A percentile compares a stretch with the other conserved stretches of the same genome.
Conservation (phyloP, 2,329 filamentous ascomycete species). For the Pseudonectria foliicola region DNA sequence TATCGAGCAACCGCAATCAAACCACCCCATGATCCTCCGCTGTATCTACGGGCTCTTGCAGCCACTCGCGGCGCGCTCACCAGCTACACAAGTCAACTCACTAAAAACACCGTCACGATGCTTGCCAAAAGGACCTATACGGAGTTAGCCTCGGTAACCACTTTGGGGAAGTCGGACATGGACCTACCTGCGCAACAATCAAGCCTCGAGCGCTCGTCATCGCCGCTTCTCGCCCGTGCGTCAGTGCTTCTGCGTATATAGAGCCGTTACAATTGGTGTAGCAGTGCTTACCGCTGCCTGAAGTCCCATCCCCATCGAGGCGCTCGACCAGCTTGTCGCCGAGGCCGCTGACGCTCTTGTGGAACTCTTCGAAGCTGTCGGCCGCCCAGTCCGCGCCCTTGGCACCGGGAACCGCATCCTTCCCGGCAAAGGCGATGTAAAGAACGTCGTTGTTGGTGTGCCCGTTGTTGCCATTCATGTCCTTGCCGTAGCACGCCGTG, state of each 20-base stretch:
- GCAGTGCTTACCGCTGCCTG: conserved; percentile 3
- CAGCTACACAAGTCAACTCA: conserved; percentile 15
- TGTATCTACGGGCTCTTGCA: too few relatives aligned
- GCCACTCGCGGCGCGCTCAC: conserved; percentile 17
- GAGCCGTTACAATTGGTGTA: too few relatives aligned
- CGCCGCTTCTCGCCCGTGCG: too few relatives aligned
- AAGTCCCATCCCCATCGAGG: too few relatives aligned
- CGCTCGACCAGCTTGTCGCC: conserved; percentile 45
- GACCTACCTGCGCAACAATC: conserved; percentile 13
- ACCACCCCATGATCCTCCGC: too few relatives aligned
- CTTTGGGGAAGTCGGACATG: background rate
- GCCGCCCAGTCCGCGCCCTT: conserved; percentile 49
- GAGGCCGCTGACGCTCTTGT: conserved; percentile 41
- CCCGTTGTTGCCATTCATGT: conserved; percentile 48
- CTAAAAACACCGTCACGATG: conserved; percentile 17
- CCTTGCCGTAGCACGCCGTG: conserved; percentile 47
- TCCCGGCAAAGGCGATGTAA: conserved; percentile 53
- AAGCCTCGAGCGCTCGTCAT: conserved; percentile 11
- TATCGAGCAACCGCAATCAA: too few relatives aligned
- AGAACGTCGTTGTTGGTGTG: conserved; percentile 52
- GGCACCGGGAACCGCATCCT: conserved; percentile 48
- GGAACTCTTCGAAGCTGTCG: conserved; percentile 39
- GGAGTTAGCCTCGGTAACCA: background rate
- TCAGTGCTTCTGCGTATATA: too few relatives aligned
- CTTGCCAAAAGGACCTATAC: conserved; percentile 17